A percentile compares a stretch with the other conserved stretches of the same genome.
Conservation (phyloP, 257 asterid genomes). For the Anisodus acutangulus region DNA sequence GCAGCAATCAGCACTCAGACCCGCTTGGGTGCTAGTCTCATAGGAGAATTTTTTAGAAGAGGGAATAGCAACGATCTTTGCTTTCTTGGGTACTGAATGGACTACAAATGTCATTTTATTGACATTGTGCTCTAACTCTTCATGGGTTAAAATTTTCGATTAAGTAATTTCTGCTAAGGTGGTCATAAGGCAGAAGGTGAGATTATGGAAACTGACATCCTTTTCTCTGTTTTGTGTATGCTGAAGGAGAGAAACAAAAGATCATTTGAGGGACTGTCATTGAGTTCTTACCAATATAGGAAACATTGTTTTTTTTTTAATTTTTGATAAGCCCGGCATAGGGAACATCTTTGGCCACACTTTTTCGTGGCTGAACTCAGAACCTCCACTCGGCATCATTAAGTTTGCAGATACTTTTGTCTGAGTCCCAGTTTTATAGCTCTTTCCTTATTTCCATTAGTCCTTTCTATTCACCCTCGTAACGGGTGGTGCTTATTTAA, state of each 20-base stretch:
- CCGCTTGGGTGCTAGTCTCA: not conserved
- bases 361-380: not conserved
- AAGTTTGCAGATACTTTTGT: conserved; percentile 4
- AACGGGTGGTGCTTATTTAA: not conserved
- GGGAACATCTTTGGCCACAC: not conserved
- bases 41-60: not conserved
- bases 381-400: not conserved
- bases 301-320: not conserved
- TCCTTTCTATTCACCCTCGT: not conserved
- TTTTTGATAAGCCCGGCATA: not conserved
- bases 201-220: conserved; percentile 21
- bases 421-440: not conserved
- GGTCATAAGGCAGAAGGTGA: not conserved
- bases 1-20: not conserved
- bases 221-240: conserved; percentile 16
- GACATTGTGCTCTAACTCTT: not conserved
- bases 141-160: conserved; percentile 8
- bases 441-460: not conserved
- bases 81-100: not conserved
- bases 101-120: not conserved
- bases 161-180: conserved; percentile 12
- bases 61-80: not conserved
- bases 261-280: not conserved
- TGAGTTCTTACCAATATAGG: not conserved
- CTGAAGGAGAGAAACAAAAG: conserved; percentile 2